phyloP scores from a whole-genome alignment of 768 basidiomycete genomes.

The Auricularia cornea region DNA sequence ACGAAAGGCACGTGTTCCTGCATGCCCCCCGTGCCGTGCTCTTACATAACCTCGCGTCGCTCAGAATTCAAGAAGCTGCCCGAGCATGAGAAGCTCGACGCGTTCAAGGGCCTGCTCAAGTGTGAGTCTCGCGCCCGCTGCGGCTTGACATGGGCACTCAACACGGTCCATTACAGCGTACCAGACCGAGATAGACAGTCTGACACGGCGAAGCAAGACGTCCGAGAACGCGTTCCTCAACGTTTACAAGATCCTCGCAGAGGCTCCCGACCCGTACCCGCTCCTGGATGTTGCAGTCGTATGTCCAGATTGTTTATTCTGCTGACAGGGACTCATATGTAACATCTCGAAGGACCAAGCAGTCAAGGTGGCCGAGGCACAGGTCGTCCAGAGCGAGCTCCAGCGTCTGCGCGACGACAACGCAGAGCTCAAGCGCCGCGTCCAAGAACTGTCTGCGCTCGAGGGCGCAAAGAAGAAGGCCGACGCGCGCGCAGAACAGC shows the following conservation, averaged over 20 bases:
- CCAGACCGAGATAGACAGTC: conserved; percentile 91
- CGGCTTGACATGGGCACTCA: background rate
- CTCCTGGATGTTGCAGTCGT: conserved; percentile 91
- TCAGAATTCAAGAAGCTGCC: conserved; percentile 94
- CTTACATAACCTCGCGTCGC: background rate
- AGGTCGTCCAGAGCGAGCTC: conserved; percentile 67
- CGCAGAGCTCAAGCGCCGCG: conserved; percentile 59
- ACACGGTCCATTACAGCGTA: conserved; percentile 49
- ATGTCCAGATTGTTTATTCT: too few species aligned
- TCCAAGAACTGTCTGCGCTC: conserved; percentile 51
- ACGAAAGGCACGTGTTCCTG: conserved; percentile 73
- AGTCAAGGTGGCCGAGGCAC: conserved; percentile 77
- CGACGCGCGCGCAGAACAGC: conserved; percentile 60
- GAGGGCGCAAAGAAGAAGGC: conserved; percentile 72
- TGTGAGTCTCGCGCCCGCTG: conserved; percentile 34
- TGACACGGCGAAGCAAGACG: conserved; percentile 85
- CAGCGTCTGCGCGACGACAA: conserved; percentile 74
- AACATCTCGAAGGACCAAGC: conserved; percentile 69
- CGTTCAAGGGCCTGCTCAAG: conserved; percentile 87
- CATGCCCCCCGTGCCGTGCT: background rate
- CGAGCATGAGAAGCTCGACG: conserved; percentile 77
- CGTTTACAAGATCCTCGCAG: conserved; percentile 92
- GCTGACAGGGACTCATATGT: background rate
- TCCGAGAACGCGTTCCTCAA: conserved; percentile 96
- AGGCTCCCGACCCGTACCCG: conserved; percentile 96